These are phyloP conservation scores for Fragaria nilgerrensis DNA, from an alignment of 306 rosid genomes.

Conservation along the genomic window DNA sequence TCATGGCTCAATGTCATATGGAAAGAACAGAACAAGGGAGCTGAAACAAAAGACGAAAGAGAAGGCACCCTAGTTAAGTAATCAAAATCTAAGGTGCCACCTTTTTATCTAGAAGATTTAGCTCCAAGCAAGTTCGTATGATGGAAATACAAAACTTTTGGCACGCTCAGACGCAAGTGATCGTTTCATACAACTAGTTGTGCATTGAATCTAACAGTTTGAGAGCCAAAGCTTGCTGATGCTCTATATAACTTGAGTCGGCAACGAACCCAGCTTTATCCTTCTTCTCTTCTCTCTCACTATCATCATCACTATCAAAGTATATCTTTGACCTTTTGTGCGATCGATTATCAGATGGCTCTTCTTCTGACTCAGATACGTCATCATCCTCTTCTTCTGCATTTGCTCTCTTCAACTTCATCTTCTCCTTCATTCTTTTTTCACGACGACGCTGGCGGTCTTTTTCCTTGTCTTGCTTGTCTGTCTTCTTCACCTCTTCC, in stretches of 20 bases:
- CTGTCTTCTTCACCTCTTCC: no score
- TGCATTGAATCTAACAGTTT: constrained; percentile 68
- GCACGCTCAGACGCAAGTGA: neutral
- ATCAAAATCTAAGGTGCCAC: neutral
- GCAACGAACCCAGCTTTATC: constrained; percentile 19
- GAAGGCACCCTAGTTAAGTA: neutral
- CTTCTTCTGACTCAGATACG: constrained; percentile 53
- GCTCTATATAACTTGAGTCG: constrained; percentile 42
- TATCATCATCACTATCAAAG: constrained; percentile 58
- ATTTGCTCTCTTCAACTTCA: neutral
- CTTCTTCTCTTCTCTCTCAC: constrained; percentile 34
- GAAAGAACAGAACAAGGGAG: neutral
- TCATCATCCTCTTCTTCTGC: constrained; percentile 38
- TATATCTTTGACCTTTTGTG: constrained; percentile 53
- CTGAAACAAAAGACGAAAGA: neutral
- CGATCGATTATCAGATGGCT: constrained; percentile 26
- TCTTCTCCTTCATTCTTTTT: no score
- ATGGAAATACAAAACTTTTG: neutral
- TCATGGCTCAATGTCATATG: neutral
- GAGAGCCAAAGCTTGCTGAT: constrained; percentile 83
- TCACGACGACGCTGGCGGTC: no score
- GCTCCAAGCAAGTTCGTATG: neutral
- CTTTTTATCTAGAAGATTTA: neutral
- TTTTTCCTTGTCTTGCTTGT: no score
- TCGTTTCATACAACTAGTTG: constrained; percentile 16